Conservation (phyloP, 2,329 filamentous ascomycete genomes). For the Thelonectria discophora region DNA sequence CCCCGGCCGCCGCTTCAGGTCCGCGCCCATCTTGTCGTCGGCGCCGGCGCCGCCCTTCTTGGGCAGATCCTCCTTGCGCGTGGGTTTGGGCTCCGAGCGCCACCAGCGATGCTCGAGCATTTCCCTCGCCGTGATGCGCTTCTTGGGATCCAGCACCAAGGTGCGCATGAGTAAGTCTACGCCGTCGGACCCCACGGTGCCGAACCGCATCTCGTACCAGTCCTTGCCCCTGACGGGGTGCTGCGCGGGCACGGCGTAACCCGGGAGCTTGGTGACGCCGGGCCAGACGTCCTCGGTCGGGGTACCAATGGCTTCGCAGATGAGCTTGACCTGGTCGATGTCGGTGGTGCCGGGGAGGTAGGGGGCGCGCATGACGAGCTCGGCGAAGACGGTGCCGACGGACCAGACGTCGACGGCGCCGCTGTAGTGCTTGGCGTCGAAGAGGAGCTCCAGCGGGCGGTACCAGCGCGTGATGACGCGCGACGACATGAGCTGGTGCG, state of each 20-base stretch:
- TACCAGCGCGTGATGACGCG: constrained; percentile 99
- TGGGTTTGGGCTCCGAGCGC: constrained; percentile 83
- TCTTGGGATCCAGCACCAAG: constrained; percentile 85
- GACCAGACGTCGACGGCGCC: constrained; percentile 95
- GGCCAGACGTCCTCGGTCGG: constrained; percentile 97
- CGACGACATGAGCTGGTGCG: constrained; percentile 86
- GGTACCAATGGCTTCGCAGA: constrained; percentile 86
- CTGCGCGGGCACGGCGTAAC: constrained; percentile 77
- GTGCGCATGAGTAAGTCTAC: constrained; percentile 90
- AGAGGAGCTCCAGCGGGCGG: constrained; percentile 90
- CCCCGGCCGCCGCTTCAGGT: constrained; percentile 77
- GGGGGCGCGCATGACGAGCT: constrained; percentile 83
- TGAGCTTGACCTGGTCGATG: constrained; percentile 84
- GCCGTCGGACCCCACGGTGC: constrained; percentile 80
- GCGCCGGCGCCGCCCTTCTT: constrained; percentile 77
- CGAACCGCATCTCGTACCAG: constrained; percentile 80
- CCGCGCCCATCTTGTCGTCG: constrained; percentile 79
- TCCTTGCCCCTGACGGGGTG: constrained; percentile 71
- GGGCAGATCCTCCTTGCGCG: constrained; percentile 82
- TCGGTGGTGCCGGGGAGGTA: constrained; percentile 87
- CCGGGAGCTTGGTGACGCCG: constrained; percentile 81
- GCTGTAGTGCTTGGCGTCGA: constrained; percentile 87
- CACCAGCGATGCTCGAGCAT: constrained; percentile 89
- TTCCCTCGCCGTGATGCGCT: constrained; percentile 78
- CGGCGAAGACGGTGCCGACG: constrained; percentile 90